Evolutionary conservation across 2,329 filamentous ascomycete genomes (phyloP).

Genomic region (Ustilaginoidea virens): DNA sequence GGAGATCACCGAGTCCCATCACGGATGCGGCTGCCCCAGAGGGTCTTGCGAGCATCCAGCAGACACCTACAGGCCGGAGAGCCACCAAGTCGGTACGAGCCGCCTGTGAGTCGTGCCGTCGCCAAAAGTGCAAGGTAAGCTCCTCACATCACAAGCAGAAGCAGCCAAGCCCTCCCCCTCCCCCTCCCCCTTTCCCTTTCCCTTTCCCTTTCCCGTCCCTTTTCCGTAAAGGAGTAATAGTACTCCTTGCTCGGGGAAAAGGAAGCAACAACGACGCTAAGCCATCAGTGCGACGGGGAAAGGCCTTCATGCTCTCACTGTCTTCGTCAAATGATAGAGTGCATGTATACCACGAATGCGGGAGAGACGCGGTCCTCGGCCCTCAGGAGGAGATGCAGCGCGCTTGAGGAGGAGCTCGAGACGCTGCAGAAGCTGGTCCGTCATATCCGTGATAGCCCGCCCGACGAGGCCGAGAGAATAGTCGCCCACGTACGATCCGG

Average conservation of each 20-base stretch:
- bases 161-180: neutral
- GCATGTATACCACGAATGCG: slow-evolving; percentile 1
- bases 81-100: slow-evolving; percentile 1
- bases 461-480: neutral
- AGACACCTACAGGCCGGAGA: neutral
- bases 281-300: slow-evolving; percentile 2
- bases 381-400: slow-evolving; percentile 2
- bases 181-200: neutral
- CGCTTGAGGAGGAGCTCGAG: slow-evolving; percentile 1
- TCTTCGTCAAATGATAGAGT: neutral
- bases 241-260: too few species aligned
- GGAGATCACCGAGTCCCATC: neutral
- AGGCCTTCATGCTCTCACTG: slow-evolving; percentile 3
- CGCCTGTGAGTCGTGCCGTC: slow-evolving; percentile 3
- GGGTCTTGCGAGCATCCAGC: too few species aligned
- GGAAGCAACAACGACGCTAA: neutral
- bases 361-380: slow-evolving; percentile 3
- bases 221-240: too few species aligned
- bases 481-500: neutral
- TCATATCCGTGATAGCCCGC: neutral
- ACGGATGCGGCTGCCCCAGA: too few species aligned
- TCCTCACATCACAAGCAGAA: too few species aligned
- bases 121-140: slow-evolving; percentile 4
- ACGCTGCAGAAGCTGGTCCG: slow-evolving; percentile 1
- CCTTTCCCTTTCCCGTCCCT: too few species aligned